A percentile compares a stretch with the other conserved stretches of the same genome.
Evolutionary conservation across 345 rosid genomes (phyloP).

Genomic region (Eucalyptus polybractea): DNA sequence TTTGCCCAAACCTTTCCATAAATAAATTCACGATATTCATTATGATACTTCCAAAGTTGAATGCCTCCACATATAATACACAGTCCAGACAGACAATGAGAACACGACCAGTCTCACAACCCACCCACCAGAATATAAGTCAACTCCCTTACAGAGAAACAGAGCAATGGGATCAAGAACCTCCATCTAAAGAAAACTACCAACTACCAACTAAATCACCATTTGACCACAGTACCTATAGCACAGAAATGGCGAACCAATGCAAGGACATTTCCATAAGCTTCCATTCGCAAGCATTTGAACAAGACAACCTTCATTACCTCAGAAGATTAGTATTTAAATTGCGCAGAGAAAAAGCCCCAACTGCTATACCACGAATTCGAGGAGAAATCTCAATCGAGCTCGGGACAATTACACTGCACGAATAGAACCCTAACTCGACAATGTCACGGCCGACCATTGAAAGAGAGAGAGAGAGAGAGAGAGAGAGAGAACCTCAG

Average conservation of each 20-base stretch:
- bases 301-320: neutral
- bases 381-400: neutral
- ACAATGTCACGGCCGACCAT: neutral
- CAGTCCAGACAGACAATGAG: neutral
- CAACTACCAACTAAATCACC: neutral
- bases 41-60: neutral
- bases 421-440: neutral
- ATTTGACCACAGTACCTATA: neutral
- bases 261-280: neutral
- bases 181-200: neutral
- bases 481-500: conserved; percentile 30
- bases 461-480: neutral
- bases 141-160: neutral
- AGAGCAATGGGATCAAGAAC: neutral
- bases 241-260: neutral
- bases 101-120: neutral
- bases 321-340: neutral
- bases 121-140: neutral
- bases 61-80: neutral
- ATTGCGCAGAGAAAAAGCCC: neutral
- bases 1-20: neutral
- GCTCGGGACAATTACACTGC: neutral
- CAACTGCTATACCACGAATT: neutral
- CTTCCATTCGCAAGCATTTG: neutral
- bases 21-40: neutral